phyloP scores from a whole-genome alignment of 169 alveolate genomes.

The Babesia bigemina region DNA sequence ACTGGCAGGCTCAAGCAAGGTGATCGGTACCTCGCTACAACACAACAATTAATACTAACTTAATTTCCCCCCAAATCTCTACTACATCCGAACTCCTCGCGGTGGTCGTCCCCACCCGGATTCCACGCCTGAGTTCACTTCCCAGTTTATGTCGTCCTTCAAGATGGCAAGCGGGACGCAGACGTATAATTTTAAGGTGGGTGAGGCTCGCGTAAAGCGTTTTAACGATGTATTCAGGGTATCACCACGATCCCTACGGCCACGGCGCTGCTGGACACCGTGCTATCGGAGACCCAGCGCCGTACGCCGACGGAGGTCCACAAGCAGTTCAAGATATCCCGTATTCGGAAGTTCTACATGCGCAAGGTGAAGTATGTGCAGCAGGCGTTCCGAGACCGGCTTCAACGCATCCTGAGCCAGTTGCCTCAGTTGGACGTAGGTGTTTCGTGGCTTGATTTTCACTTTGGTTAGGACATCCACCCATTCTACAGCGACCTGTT shows the following conservation, averaged over 20 bases:
- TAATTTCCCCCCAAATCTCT: too few relatives aligned
- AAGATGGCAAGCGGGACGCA: conserved; percentile 67
- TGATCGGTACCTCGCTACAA: too few relatives aligned
- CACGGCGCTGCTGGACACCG: conserved; percentile 88
- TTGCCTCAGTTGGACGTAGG: conserved; percentile 96
- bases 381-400: conserved; percentile 92
- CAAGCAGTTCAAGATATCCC: conserved; percentile 95
- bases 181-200: conserved; percentile 67
- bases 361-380: conserved; percentile 97
- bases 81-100: too few relatives aligned
- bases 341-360: conserved; percentile 98
- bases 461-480: conserved; percentile 89
- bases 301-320: conserved; percentile 99
- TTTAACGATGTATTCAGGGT: conserved; percentile 36
- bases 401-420: conserved; percentile 89
- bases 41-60: too few relatives aligned
- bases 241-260: conserved; percentile 93
- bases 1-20: too few relatives aligned
- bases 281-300: conserved; percentile 96
- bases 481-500: conserved; percentile 98
- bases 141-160: background rate
- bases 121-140: background rate
- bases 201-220: background rate
- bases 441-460: background rate
- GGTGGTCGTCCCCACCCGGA: conserved; percentile 29